Evolutionary conservation across 805 yeast genomes (phyloP).

Genomic region (Starmerella sirachaensis): DNA sequence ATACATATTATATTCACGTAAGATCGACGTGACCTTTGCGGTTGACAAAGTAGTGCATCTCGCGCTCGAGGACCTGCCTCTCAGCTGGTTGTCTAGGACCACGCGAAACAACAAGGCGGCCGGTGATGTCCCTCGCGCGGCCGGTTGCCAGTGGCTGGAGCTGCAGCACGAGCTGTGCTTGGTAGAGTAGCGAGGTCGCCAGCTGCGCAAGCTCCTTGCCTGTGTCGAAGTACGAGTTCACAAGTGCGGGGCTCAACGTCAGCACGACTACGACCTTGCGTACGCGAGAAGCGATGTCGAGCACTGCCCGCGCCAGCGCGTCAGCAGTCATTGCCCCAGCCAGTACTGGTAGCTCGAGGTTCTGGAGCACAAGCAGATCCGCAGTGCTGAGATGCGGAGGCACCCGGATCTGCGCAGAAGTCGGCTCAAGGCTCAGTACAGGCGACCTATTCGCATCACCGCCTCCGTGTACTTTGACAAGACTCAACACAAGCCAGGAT

Average conservation of each 20-base stretch:
- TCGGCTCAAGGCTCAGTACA: conserved; percentile 8
- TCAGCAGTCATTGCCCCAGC: conserved; percentile 22
- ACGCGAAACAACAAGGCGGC: conserved; percentile 46
- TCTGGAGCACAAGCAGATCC: neutral
- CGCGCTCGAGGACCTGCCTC: conserved; percentile 9
- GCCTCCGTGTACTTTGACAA: conserved; percentile 4
- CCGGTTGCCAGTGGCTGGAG: conserved; percentile 66
- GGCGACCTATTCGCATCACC: neutral
- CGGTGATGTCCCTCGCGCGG: conserved; percentile 71
- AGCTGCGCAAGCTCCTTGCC: conserved; percentile 35
- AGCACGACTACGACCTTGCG: conserved; percentile 29
- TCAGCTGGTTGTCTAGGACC: conserved; percentile 34
- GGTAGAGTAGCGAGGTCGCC: conserved; percentile 37
- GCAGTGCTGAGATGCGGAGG: conserved; percentile 1
- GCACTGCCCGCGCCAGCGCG: conserved; percentile 30
- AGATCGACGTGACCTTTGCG: conserved; percentile 8
- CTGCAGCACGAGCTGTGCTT: conserved; percentile 41
- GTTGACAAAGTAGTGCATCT: conserved; percentile 12
- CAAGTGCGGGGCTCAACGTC: conserved; percentile 31
- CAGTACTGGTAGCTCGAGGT: conserved; percentile 2
- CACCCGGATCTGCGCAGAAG: conserved; percentile 11
- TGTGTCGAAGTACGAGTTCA: conserved; percentile 27
- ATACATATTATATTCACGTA: neutral
- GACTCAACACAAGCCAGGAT: conserved; percentile 13
- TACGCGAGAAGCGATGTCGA: conserved; percentile 27